Evolutionary conservation across 257 asterid species (phyloP).

Genomic region (Nicotiana tomentosiformis): DNA sequence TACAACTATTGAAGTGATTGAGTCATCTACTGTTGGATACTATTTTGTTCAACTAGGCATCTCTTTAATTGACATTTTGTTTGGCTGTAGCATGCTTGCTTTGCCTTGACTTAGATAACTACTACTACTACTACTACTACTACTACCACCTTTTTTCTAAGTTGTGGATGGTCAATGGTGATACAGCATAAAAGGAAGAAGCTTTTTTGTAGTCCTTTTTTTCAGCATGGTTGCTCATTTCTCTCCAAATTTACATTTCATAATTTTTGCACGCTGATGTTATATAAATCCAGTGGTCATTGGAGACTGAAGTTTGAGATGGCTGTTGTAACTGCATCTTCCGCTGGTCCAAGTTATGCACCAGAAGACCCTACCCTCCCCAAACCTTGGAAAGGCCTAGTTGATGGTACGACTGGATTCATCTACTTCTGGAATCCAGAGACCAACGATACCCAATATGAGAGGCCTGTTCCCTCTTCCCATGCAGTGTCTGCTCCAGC

Average conservation of each 20-base stretch:
- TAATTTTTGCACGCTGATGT: no score
- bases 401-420: slow-evolving; percentile 83
- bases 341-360: slow-evolving; percentile 61
- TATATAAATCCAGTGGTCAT: neutral
- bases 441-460: slow-evolving; percentile 89
- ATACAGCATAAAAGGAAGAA: neutral
- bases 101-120: neutral
- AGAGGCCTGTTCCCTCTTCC: slow-evolving; percentile 53
- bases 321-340: slow-evolving; percentile 48
- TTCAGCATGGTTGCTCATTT: neutral
- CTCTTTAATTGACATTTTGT: neutral
- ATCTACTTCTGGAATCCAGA: slow-evolving; percentile 96
- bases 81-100: neutral
- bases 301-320: slow-evolving; percentile 29
- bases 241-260: neutral
- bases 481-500: slow-evolving; percentile 33
- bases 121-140: neutral
- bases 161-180: neutral
- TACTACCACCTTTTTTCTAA: neutral
- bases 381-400: slow-evolving; percentile 91
- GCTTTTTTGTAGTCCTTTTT: neutral
- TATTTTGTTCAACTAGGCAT: no score
- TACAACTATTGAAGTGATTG: neutral
- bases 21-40: neutral
- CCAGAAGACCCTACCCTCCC: slow-evolving; percentile 97